Evolutionary conservation across 140 eudicot genomes (phyloP).

Genomic region (Ambrosia hybrid): DNA sequence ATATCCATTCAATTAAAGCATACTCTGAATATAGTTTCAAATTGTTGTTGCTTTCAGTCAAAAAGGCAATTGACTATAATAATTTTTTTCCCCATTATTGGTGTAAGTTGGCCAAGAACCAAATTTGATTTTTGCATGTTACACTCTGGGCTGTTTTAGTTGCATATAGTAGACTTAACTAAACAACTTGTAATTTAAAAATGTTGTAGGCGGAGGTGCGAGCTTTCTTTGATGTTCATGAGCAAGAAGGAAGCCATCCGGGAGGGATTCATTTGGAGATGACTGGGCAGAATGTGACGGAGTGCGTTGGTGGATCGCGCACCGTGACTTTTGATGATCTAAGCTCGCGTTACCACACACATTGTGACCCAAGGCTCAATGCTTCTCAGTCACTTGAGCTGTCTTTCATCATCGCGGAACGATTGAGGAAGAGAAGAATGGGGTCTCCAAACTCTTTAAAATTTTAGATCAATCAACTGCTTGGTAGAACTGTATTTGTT

Average conservation of each 20-base stretch:
- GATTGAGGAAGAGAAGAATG: conserved; percentile 62
- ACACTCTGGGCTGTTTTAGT: background rate
- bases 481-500: no score
- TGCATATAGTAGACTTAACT: background rate
- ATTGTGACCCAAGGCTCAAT: conserved; percentile 69
- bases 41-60: conserved; percentile 3
- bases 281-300: conserved; percentile 73
- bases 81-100: background rate
- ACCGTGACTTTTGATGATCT: conserved; percentile 60
- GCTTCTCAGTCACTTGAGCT: conserved; percentile 70
- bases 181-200: background rate
- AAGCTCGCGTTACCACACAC: conserved; percentile 73
- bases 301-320: conserved; percentile 69
- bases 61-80: conserved; percentile 25
- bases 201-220: conserved; percentile 59
- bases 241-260: conserved; percentile 75
- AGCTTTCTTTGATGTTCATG: conserved; percentile 80
- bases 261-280: conserved; percentile 73
- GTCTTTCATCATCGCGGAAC: conserved; percentile 58
- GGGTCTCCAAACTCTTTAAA: conserved; percentile 29
- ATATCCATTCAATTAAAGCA: background rate
- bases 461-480: background rate
- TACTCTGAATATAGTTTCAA: conserved; percentile 5
- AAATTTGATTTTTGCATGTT: background rate
- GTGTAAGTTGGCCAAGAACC: background rate